Evolutionary conservation across 345 rosid genomes (phyloP).

Genomic region (Cardiospermum halicacabum): DNA sequence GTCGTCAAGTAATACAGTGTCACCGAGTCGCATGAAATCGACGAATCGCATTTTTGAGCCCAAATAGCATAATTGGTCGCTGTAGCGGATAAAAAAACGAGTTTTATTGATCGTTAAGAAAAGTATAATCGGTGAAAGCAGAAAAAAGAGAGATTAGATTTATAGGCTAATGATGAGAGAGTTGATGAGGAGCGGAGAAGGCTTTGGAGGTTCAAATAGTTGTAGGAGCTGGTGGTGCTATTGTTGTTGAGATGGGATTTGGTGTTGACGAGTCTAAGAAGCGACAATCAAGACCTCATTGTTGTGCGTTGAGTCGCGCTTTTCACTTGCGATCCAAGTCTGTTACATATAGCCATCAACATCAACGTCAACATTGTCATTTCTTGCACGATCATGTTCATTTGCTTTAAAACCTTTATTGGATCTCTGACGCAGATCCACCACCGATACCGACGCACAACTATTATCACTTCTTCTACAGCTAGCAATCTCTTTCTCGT

Average conservation of each 20-base stretch:
- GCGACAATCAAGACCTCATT: constrained; percentile 10
- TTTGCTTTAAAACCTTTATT: constrained; percentile 25
- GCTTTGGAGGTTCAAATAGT: neutral
- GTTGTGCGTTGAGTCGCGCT: constrained; percentile 33
- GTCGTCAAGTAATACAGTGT: neutral
- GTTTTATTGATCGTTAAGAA: constrained; percentile 11
- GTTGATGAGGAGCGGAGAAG: constrained; percentile 11
- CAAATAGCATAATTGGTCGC: neutral
- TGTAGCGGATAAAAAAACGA: neutral
- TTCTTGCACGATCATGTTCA: constrained; percentile 43
- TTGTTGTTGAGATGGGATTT: constrained; percentile 11
- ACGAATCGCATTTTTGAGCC: neutral
- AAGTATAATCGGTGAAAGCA: constrained; percentile 8
- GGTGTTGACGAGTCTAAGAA: constrained; percentile 14
- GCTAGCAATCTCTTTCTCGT: constrained; percentile 5
- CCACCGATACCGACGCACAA: constrained; percentile 39
- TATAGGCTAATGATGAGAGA: constrained; percentile 11
- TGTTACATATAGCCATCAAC: constrained; percentile 16
- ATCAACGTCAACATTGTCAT: constrained; percentile 10
- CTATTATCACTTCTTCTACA: constrained; percentile 11
- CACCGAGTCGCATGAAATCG: neutral
- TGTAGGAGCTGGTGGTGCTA: neutral
- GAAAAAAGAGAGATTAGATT: neutral
- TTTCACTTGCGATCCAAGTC: constrained; percentile 52
- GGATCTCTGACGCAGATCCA: constrained; percentile 65